Evolutionary conservation across 2,329 filamentous ascomycete genomes (phyloP), one percentile per base, ranked within the genome.

Genomic region (Incumbomyces delicatus): DNA sequence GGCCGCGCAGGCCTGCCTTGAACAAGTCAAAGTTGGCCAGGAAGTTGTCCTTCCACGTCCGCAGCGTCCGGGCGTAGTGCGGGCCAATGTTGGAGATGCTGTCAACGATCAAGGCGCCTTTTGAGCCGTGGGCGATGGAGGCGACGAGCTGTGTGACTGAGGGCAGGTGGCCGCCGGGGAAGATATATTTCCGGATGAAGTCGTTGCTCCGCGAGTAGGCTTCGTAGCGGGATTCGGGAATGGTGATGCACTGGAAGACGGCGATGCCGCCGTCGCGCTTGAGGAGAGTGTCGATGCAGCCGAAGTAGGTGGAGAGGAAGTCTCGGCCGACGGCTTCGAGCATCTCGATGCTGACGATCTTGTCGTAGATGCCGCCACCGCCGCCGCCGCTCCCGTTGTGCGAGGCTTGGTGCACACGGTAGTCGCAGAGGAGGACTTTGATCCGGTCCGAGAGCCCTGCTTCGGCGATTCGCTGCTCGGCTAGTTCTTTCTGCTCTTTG

Each of bases 141-240:
- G 71, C 66, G 18, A 81, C 63, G 14, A 81, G 64, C 53, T 80
- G 74, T 12, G 70, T 75, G 29, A 72, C 70, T 2, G 73, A 75
- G 0, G 78, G 78, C 6, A 87, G 66, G 58, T 87, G 81, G 1
- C 83, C 84, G n/a, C 83, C 83, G 0, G 83, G 84, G 63, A 88
- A 87, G 46, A 87, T 87, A 63, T 87, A 85, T 51, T 80, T 78
- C 48, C 81, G 76, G 59, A 87, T 86, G 63, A 87, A 87, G 38
- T 86, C 83, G 61, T 83, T 78, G 2, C 75, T 74, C 55, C 74
- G 78, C 14, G 77, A 72, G 58, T 86, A 86, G 6, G 73, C 75
- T 52, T 78, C 76, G 59, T 85, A 81, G 43, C 81, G 72, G 33
- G 73, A 68, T 58, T 87, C 81, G 0, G 82, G 82, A 75, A 86